Evolutionary conservation across 148 eudicot genomes (phyloP).

Genomic region (Vaccinium myrtillus): DNA sequence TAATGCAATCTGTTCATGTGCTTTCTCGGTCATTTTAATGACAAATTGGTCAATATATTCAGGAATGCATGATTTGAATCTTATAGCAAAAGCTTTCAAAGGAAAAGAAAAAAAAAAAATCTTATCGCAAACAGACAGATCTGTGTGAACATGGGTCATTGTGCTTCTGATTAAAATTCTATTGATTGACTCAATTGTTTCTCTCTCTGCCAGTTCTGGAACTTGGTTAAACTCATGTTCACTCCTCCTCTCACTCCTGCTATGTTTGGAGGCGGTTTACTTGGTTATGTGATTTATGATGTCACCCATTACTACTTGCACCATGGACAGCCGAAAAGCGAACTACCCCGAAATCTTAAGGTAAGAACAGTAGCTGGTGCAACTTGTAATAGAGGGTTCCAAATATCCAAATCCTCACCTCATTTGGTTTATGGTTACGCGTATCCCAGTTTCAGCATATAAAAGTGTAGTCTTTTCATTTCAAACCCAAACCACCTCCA

Average conservation of each 20-base stretch:
- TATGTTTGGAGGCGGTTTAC: constrained; percentile 73
- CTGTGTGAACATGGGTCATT: background rate
- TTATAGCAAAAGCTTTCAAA: background rate
- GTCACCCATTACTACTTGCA: constrained; percentile 94
- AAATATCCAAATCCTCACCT: background rate
- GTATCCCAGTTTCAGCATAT: background rate
- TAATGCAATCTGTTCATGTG: background rate
- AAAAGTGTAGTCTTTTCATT: background rate
- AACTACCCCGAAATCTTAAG: constrained; percentile 63
- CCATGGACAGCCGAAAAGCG: constrained; percentile 78
- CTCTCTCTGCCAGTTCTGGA: constrained; percentile 64
- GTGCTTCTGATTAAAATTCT: background rate
- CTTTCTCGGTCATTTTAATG: background rate
- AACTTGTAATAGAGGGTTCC: background rate
- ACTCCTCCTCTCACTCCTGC: constrained; percentile 78
- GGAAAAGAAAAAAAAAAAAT: background rate
- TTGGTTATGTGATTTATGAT: constrained; percentile 91
- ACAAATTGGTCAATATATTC: background rate
- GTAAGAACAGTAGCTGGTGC: constrained; percentile 32
- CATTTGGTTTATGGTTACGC: background rate
- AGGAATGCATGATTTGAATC: background rate
- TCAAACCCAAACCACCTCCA: background rate
- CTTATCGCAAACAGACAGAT: background rate
- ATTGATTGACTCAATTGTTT: constrained; percentile 1
- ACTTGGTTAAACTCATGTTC: constrained; percentile 48